Evolutionary conservation across 208 protist genomes (phyloP).

Genomic region (Leptomonas seymouri): DNA sequence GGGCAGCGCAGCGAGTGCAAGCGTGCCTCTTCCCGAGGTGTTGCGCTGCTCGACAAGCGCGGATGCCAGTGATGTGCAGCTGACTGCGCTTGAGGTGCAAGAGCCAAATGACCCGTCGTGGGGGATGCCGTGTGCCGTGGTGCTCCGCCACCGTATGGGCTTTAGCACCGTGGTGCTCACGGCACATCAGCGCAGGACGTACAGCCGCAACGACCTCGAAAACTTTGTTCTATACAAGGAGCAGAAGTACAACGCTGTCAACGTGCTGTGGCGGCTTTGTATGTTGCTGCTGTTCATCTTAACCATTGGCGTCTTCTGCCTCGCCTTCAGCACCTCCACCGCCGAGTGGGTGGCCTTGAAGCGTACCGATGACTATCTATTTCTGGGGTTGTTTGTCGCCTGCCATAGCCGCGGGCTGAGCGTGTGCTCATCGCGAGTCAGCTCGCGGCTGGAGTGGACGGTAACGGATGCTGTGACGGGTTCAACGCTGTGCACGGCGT

Average conservation of each 20-base stretch:
- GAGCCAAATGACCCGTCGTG: not conserved
- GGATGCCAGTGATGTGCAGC: not conserved
- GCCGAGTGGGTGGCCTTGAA: constrained; percentile 57
- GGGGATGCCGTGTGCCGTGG: constrained; percentile 23
- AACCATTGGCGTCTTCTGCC: constrained; percentile 48
- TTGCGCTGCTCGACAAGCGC: constrained; percentile 3
- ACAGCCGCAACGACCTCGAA: constrained; percentile 42
- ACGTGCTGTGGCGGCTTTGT: constrained; percentile 61
- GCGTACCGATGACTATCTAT: constrained; percentile 29
- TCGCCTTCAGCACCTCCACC: constrained; percentile 51
- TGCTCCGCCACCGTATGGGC: constrained; percentile 62
- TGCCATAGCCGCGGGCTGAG: constrained; percentile 38
- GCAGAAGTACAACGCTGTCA: constrained; percentile 78
- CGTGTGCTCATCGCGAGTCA: constrained; percentile 37
- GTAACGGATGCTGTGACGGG: constrained; percentile 40
- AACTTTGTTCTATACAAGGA: constrained; percentile 78
- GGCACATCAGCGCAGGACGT: constrained; percentile 31
- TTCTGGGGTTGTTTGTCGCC: constrained; percentile 59
- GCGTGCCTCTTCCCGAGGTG: not conserved
- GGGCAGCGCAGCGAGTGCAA: not conserved
- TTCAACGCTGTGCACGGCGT: constrained; percentile 44
- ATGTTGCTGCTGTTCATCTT: constrained; percentile 51
- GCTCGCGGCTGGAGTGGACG: constrained; percentile 25
- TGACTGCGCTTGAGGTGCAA: constrained; percentile 21
- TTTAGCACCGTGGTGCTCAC: constrained; percentile 46